These are phyloP conservation scores for Diplocarpon mali DNA, from an alignment of 2,329 filamentous ascomycete species.

Conservation along the genomic window DNA sequence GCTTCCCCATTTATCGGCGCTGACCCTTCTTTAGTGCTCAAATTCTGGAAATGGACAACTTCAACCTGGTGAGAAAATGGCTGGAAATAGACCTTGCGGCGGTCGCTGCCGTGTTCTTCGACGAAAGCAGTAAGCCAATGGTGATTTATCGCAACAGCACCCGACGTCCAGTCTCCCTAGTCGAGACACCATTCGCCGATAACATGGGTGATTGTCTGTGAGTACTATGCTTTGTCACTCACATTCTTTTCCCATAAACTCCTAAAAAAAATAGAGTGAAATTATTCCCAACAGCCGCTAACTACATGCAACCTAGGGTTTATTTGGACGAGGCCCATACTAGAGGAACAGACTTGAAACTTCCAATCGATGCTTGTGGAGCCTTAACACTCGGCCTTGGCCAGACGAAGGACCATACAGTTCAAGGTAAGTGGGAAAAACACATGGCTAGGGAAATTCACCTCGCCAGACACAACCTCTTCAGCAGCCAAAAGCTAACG, in stretches of 20 bases:
- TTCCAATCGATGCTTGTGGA: slow-evolving; percentile 10
- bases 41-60: slow-evolving; percentile 48
- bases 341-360: slow-evolving; percentile 20
- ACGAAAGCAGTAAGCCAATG: slow-evolving; percentile 9
- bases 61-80: slow-evolving; percentile 15
- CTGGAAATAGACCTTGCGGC: slow-evolving; percentile 11
- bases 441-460: background rate
- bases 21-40: slow-evolving; percentile 32
- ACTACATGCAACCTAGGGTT: slow-evolving; percentile 1
- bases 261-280: too few relatives aligned
- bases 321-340: slow-evolving; percentile 24
- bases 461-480: too few relatives aligned
- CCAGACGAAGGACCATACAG: slow-evolving; percentile 34
- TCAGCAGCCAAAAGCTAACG: slow-evolving; percentile 1
- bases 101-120: slow-evolving; percentile 14
- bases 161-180: slow-evolving; percentile 11
- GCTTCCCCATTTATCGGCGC: too few relatives aligned
- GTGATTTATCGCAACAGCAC: slow-evolving; percentile 13
- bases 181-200: slow-evolving; percentile 17
- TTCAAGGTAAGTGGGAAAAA: slow-evolving; percentile 31
- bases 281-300: too few relatives aligned
- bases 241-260: too few relatives aligned
- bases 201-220: slow-evolving; percentile 13
- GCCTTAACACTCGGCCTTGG: slow-evolving; percentile 18
- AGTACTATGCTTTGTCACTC: too few relatives aligned